Evolutionary conservation across 768 basidiomycete species (phyloP).

Genomic region (Leucocoprinus leucothites): DNA sequence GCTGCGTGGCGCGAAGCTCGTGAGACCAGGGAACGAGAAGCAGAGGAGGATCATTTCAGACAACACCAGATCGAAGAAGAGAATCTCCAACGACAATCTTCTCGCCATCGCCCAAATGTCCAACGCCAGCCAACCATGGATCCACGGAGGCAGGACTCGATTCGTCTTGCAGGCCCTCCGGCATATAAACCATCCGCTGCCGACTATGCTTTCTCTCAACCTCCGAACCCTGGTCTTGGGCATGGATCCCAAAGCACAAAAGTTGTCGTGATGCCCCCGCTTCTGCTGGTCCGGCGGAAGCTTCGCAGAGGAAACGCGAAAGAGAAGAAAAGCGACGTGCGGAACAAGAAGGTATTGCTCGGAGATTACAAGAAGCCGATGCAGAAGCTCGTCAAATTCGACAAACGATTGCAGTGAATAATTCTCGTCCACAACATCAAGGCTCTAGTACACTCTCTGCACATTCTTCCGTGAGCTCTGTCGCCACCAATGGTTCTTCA

Average conservation of each 20-base stretch:
- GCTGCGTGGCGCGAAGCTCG: conserved; percentile 22
- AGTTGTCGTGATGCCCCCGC: conserved; percentile 25
- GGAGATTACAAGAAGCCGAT: conserved; percentile 60
- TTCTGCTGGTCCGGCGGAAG: conserved; percentile 14
- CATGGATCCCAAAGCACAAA: conserved; percentile 25
- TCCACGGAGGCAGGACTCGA: conserved; percentile 21
- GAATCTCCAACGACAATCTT: conserved; percentile 15
- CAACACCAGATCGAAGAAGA: conserved; percentile 27
- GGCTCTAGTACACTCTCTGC: conserved; percentile 5
- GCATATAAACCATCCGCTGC: conserved; percentile 13
- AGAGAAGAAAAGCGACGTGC: conserved; percentile 36
- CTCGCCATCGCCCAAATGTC: background rate
- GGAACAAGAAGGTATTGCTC: conserved; percentile 55
- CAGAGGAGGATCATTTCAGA: conserved; percentile 36
- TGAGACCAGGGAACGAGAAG: conserved; percentile 22
- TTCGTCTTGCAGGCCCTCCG: conserved; percentile 15
- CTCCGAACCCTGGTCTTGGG: conserved; percentile 20
- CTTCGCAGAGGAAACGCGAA: conserved; percentile 20
- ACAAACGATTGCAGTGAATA: conserved; percentile 26
- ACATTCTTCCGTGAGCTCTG: conserved; percentile 8
- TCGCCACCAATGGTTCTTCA: conserved; percentile 13
- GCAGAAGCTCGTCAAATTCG: conserved; percentile 43
- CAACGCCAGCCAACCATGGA: background rate
- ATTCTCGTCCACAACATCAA: conserved; percentile 16
- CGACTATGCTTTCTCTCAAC: conserved; percentile 29